Evolutionary conservation across 352 stramenopile genomes (phyloP).

Genomic region (Phytopythium sindhum): DNA sequence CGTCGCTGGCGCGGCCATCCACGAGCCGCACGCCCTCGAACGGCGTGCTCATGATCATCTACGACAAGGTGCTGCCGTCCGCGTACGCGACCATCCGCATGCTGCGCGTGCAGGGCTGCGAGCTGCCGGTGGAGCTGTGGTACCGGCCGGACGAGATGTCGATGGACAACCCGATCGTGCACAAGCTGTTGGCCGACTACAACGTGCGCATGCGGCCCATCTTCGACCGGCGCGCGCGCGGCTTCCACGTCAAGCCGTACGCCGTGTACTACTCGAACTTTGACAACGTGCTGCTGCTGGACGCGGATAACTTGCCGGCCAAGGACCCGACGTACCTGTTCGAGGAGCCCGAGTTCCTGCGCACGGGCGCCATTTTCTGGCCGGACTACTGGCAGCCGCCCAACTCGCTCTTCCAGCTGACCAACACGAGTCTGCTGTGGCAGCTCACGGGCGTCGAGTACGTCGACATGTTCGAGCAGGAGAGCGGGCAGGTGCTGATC

Average conservation of each 20-base stretch:
- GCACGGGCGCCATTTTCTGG: conserved; percentile 83
- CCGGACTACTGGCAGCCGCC: conserved; percentile 80
- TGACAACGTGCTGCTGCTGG: conserved; percentile 78
- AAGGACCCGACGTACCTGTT: conserved; percentile 86
- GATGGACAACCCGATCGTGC: conserved; percentile 76
- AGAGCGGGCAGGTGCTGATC: conserved; percentile 84
- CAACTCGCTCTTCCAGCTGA: conserved; percentile 82
- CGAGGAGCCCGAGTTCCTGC: conserved; percentile 67
- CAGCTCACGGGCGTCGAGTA: conserved; percentile 69
- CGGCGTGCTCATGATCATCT: conserved; percentile 83
- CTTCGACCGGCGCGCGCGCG: conserved; percentile 66
- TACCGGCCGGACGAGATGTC: conserved; percentile 85
- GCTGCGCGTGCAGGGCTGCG: conserved; percentile 70
- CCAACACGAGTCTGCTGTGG: conserved; percentile 71
- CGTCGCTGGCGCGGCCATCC: conserved; percentile 58
- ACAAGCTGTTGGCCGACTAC: conserved; percentile 59
- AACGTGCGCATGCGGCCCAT: conserved; percentile 81
- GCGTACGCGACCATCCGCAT: conserved; percentile 79
- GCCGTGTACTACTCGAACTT: conserved; percentile 87
- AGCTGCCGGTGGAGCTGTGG: conserved; percentile 81
- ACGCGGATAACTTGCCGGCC: conserved; percentile 78
- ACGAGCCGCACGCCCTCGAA: conserved; percentile 44
- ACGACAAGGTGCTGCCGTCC: conserved; percentile 73
- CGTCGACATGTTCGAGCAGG: conserved; percentile 83
- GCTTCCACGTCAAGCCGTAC: conserved; percentile 83